Evolutionary conservation across 129 eudicot genomes (phyloP).

Genomic region (Arctium minus): DNA sequence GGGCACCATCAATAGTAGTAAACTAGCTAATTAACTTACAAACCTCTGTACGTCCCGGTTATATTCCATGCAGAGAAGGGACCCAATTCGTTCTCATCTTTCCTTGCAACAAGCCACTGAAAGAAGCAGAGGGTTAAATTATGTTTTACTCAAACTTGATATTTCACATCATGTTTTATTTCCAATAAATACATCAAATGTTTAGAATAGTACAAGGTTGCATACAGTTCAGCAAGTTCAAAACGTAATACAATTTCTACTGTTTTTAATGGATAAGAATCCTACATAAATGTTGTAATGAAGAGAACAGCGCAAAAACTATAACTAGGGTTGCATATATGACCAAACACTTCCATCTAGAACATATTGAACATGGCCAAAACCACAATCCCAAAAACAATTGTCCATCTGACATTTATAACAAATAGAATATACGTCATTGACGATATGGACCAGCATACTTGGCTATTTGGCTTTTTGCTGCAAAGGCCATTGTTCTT

Average conservation of each 20-base stretch:
- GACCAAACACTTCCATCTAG: neutral
- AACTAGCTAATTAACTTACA: constrained; percentile 24
- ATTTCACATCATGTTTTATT: neutral
- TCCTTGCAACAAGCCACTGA: constrained; percentile 88
- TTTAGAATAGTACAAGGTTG: neutral
- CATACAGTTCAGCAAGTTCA: neutral
- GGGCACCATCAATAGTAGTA: neutral
- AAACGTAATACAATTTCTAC: neutral
- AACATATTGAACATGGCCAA: too few species aligned
- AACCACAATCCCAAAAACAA: neutral
- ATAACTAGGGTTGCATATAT: neutral
- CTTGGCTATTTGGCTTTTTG: neutral
- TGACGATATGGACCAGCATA: neutral
- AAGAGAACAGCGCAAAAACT: neutral
- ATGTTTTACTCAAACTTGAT: neutral
- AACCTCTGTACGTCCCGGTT: constrained; percentile 93
- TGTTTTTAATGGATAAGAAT: neutral
- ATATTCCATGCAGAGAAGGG: constrained; percentile 84
- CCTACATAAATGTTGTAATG: neutral
- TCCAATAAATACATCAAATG: neutral
- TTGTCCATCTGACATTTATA: neutral
- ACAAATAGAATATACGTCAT: neutral
- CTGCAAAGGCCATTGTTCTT: neutral
- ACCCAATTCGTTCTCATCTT: constrained; percentile 71
- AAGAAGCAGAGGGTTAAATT: constrained; percentile 21